phyloP scores from a whole-genome alignment of 2,329 filamentous ascomycete genomes.

The Fusarium avenaceum region DNA sequence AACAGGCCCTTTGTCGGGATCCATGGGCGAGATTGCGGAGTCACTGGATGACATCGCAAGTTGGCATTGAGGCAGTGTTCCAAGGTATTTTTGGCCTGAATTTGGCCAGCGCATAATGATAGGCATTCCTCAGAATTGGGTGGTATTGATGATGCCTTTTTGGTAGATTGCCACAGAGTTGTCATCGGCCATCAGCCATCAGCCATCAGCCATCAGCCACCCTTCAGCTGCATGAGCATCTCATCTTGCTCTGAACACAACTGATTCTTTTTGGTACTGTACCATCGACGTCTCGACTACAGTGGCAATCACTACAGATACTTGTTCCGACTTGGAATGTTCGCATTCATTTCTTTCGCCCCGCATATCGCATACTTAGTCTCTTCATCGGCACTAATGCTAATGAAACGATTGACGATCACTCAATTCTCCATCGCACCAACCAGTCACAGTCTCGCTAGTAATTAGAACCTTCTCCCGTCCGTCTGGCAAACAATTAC shows the following conservation, averaged over 20 bases:
- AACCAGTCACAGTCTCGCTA: background rate
- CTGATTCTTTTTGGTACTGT: background rate
- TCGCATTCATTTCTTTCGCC: constrained; percentile 4
- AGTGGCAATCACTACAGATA: background rate
- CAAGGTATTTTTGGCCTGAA: constrained; percentile 32
- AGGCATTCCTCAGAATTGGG: constrained; percentile 2
- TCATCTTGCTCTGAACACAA: background rate
- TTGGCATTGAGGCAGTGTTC: constrained; percentile 45
- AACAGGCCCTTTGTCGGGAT: constrained; percentile 44
- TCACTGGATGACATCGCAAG: constrained; percentile 43
- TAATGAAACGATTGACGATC: constrained; percentile 24
- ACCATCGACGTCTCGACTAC: constrained; percentile 3
- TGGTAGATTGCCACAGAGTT: constrained; percentile 5
- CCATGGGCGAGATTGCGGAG: constrained; percentile 29
- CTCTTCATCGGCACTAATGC: constrained; percentile 1
- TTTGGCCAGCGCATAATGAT: constrained; percentile 40
- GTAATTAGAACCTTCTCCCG: background rate
- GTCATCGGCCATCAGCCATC: background rate
- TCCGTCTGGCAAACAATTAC: background rate
- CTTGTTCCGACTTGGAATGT: constrained; percentile 10
- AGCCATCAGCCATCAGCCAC: background rate
- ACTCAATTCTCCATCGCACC: background rate
- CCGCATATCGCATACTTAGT: background rate
- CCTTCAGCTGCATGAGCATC: background rate
- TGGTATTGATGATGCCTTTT: background rate